A percentile compares a stretch with the other conserved stretches of the same genome.
phyloP scores from a whole-genome alignment of 768 basidiomycete species.

The Suillus weaverae region DNA sequence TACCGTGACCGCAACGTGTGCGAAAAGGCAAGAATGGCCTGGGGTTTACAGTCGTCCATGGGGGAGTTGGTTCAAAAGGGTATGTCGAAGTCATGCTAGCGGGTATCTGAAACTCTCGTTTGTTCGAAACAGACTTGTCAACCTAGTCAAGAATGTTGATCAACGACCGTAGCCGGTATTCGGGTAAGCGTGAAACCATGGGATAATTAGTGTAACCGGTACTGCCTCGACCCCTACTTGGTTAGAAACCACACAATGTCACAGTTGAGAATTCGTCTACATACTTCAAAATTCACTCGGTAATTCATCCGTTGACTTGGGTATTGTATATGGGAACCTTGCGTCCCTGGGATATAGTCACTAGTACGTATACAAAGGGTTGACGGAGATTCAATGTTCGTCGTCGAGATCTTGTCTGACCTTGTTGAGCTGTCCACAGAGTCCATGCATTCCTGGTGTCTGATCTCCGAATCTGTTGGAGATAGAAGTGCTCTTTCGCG shows the following conservation, averaged over 20 bases:
- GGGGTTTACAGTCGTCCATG: slow-evolving; percentile 24
- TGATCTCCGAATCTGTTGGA: not conserved
- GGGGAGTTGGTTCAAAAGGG: slow-evolving; percentile 19
- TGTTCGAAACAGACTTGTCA: not conserved
- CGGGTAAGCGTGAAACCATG: not conserved
- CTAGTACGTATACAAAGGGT: not conserved
- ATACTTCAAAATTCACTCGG: not conserved
- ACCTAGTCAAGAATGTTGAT: not conserved
- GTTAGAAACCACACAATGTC: not conserved
- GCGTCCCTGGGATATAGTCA: not conserved
- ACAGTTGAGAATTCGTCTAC: not conserved
- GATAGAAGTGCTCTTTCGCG: not conserved
- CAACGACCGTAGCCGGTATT: not conserved
- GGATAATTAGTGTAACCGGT: not conserved
- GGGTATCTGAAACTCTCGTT: not conserved
- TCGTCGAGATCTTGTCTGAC: not conserved
- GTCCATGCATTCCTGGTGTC: not conserved
- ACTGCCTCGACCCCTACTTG: not conserved
- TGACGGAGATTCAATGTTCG: not conserved
- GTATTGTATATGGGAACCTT: not conserved
- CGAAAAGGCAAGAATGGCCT: slow-evolving; percentile 20
- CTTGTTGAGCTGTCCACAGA: not conserved
- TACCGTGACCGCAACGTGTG: slow-evolving; percentile 12
- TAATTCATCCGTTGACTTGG: not conserved
- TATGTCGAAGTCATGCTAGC: slow-evolving; percentile 13